Conservation (phyloP, 2,329 filamentous ascomycete genomes). For the Cercospora zeae-maydis region DNA sequence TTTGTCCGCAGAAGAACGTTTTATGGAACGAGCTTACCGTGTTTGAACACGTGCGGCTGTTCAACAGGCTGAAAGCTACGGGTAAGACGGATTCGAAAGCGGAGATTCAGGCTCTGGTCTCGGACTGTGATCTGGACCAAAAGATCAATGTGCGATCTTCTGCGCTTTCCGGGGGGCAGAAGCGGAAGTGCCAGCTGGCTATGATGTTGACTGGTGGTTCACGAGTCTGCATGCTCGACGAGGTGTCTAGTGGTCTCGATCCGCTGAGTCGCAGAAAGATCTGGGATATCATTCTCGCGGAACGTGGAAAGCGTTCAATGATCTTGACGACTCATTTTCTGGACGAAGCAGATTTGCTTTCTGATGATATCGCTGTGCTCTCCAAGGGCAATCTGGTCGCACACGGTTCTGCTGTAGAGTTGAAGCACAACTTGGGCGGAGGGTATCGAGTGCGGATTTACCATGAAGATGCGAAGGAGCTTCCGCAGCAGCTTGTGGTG, state of each 20-base stretch:
- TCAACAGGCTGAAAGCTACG: constrained; percentile 73
- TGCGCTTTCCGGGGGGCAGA: constrained; percentile 86
- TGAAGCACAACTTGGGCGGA: constrained; percentile 77
- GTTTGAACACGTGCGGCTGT: constrained; percentile 75
- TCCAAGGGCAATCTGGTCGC: constrained; percentile 80
- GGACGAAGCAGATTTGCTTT: constrained; percentile 85
- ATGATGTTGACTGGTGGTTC: constrained; percentile 95
- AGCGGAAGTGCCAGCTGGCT: constrained; percentile 84
- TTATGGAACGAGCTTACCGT: constrained; percentile 85
- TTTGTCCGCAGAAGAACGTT: constrained; percentile 89
- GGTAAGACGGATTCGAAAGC: constrained; percentile 57
- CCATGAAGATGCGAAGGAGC: constrained; percentile 44
- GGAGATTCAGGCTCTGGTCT: constrained; percentile 61
- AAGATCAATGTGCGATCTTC: constrained; percentile 70
- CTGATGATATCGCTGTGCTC: constrained; percentile 83
- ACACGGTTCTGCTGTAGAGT: constrained; percentile 76
- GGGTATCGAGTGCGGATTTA: constrained; percentile 79
- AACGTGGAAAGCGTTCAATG: constrained; percentile 76
- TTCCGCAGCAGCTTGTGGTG: constrained; percentile 28
- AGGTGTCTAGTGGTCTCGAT: constrained; percentile 84
- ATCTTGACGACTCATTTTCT: constrained; percentile 90
- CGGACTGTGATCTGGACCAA: constrained; percentile 67
- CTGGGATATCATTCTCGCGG: constrained; percentile 87
- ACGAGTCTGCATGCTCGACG: constrained; percentile 83
- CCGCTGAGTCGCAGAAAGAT: constrained; percentile 83